Conservation (phyloP, 352 stramenopile genomes). For the Phytophthora chlamydospora region DNA sequence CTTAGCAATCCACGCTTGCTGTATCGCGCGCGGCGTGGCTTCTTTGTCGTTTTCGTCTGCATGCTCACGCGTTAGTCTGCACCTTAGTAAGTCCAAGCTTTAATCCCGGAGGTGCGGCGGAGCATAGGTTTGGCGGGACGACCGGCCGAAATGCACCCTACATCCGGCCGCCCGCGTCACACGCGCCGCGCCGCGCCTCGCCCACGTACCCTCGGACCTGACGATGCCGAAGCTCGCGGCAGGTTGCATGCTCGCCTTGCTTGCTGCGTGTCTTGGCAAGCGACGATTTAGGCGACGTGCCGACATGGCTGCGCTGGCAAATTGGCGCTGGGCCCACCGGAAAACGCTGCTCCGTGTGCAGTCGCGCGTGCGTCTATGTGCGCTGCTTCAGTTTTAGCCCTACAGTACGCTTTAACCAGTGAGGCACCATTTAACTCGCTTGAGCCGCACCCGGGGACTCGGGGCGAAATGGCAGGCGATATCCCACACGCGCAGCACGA, state of each 20-base stretch:
- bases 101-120: constrained; percentile 22
- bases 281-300: constrained; percentile 5
- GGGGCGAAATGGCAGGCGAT: too few relatives aligned
- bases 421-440: too few relatives aligned
- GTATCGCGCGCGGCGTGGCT: constrained; percentile 4
- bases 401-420: neutral
- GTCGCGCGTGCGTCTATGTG: constrained; percentile 15
- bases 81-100: constrained; percentile 20
- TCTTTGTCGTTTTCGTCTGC: constrained; percentile 29
- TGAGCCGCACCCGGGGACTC: too few relatives aligned
- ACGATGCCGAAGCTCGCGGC: constrained; percentile 1
- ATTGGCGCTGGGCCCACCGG: constrained; percentile 17
- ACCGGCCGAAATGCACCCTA: constrained; percentile 8
- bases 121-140: constrained; percentile 7
- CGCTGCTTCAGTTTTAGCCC: constrained; percentile 17
- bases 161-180: constrained; percentile 3
- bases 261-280: constrained; percentile 15
- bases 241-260: constrained; percentile 19
- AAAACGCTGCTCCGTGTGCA: constrained; percentile 16
- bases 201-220: constrained; percentile 8
- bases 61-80: constrained; percentile 16
- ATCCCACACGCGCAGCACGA: too few relatives aligned
- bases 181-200: neutral
- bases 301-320: neutral
- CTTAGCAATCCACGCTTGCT: constrained; percentile 26